Evolutionary conservation across 129 eudicot species (phyloP).

Genomic region (Solidago caesia): DNA sequence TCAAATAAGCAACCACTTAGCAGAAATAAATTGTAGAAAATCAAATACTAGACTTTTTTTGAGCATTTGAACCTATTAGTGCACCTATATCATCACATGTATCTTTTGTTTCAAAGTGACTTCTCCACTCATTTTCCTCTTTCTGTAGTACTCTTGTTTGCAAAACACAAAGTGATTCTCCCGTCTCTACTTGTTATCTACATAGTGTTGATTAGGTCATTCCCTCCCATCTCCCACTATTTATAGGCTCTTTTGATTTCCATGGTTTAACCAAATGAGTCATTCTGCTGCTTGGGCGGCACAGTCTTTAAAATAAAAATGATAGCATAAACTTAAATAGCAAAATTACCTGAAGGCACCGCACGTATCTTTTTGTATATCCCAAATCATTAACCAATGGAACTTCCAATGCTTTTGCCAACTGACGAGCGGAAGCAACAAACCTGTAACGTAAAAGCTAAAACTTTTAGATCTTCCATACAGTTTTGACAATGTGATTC

Average conservation of each 20-base stretch:
- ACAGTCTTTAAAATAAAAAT: neutral
- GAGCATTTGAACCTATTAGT: neutral
- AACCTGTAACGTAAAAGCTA: conserved; percentile 16
- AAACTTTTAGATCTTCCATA: neutral
- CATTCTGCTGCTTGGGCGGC: neutral
- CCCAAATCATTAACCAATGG: conserved; percentile 31
- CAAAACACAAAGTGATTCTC: neutral
- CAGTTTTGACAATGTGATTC: neutral
- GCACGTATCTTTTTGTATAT: conserved; percentile 29
- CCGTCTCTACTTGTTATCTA: neutral
- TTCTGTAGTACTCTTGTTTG: neutral
- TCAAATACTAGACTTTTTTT: neutral
- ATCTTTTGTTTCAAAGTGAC: neutral
- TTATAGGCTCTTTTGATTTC: neutral
- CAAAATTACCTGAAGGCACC: conserved; percentile 28
- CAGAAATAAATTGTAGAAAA: neutral
- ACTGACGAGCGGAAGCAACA: conserved; percentile 32
- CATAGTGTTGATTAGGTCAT: neutral
- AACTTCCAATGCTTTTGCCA: conserved; percentile 31
- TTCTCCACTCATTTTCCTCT: neutral
- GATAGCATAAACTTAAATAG: neutral
- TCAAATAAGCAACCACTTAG: neutral
- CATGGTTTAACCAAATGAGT: neutral
- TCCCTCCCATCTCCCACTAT: neutral
- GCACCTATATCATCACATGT: neutral